Percentiles rank a stretch among this genome's conserved stretches.
phyloP scores from a whole-genome alignment of 176 grass and related monocot species.

The Oryza rufipogon region DNA sequence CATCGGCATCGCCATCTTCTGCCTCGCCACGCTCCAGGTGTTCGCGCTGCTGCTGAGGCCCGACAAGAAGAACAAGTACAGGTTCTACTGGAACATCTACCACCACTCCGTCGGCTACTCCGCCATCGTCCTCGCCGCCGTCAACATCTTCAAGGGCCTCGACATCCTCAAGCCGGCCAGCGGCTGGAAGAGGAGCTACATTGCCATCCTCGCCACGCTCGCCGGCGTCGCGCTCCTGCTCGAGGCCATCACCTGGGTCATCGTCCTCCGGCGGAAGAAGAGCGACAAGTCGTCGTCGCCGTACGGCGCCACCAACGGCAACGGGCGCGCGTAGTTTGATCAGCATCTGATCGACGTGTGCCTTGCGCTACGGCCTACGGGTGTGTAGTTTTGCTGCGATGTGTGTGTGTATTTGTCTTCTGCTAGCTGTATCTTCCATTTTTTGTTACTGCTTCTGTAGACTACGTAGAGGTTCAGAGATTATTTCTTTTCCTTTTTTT shows the following conservation, averaged over 20 bases:
- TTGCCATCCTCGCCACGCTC: constrained; percentile 65
- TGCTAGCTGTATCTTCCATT: constrained; percentile 16
- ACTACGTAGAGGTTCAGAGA: background rate
- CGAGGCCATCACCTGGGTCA: constrained; percentile 72
- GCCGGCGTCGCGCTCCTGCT: constrained; percentile 59
- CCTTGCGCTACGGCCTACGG: background rate
- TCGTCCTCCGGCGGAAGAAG: constrained; percentile 59
- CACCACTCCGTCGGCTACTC: constrained; percentile 79
- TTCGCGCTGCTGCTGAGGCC: constrained; percentile 84
- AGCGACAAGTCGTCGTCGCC: constrained; percentile 30
- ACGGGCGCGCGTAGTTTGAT: constrained; percentile 41
- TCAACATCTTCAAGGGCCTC: constrained; percentile 94
- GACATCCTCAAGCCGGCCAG: constrained; percentile 67
- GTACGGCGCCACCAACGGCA: constrained; percentile 27
- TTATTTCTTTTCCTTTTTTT: background rate
- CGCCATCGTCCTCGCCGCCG: constrained; percentile 55
- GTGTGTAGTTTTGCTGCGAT: constrained; percentile 46
- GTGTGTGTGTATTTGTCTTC: background rate
- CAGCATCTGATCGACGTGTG: background rate
- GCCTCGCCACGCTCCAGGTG: constrained; percentile 87
- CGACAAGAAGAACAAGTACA: constrained; percentile 88
- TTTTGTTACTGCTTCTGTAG: background rate
- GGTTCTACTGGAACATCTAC: constrained; percentile 92
- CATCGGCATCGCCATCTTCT: constrained; percentile 83
- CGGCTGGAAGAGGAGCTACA: constrained; percentile 78